A percentile compares a stretch with the other conserved stretches of the same genome.
Evolutionary conservation across 2,329 filamentous ascomycete genomes (phyloP).

Genomic region (Huntiella savannae): DNA sequence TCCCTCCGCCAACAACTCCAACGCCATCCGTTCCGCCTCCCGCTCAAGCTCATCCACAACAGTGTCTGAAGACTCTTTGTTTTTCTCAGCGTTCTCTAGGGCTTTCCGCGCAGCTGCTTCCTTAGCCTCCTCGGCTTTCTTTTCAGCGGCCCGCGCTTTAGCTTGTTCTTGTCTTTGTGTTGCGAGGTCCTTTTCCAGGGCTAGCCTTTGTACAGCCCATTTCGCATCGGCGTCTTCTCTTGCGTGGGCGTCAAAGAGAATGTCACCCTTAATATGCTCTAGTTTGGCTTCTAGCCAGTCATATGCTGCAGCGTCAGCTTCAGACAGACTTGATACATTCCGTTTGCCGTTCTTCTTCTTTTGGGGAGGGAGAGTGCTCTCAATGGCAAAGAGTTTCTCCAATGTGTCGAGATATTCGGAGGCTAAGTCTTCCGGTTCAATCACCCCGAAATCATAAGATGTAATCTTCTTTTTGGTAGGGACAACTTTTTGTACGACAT

Average conservation of each 20-base stretch:
- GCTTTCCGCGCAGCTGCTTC: conserved; percentile 11
- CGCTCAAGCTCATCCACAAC: conserved; percentile 29
- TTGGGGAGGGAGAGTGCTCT: conserved; percentile 26
- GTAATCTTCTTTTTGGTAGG: conserved; percentile 13
- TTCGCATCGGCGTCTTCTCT: conserved; percentile 35
- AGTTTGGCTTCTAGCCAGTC: conserved; percentile 56
- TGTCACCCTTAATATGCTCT: conserved; percentile 55
- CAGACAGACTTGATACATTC: conserved; percentile 11
- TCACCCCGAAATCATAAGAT: conserved; percentile 41
- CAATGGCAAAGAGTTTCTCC: conserved; percentile 42
- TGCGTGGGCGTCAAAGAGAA: conserved; percentile 49
- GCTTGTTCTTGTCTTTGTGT: conserved; percentile 23
- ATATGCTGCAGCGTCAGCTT: conserved; percentile 27
- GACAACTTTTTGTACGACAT: conserved; percentile 12
- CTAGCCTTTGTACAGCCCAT: conserved; percentile 41
- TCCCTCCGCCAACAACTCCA: conserved; percentile 35
- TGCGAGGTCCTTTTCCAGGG: conserved; percentile 42
- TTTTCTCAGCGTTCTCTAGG: conserved; percentile 1
- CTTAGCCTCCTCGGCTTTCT: background rate
- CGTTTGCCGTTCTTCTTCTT: conserved; percentile 18
- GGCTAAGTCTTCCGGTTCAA: conserved; percentile 57
- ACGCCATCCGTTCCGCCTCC: conserved; percentile 39
- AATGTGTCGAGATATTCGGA: conserved; percentile 63
- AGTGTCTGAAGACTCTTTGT: conserved; percentile 12
- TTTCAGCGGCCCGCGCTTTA: conserved; percentile 15